Evolutionary conservation across 768 basidiomycete genomes (phyloP), one percentile per base, ranked within the genome.

Genomic region (Tulasnella sp.): DNA sequence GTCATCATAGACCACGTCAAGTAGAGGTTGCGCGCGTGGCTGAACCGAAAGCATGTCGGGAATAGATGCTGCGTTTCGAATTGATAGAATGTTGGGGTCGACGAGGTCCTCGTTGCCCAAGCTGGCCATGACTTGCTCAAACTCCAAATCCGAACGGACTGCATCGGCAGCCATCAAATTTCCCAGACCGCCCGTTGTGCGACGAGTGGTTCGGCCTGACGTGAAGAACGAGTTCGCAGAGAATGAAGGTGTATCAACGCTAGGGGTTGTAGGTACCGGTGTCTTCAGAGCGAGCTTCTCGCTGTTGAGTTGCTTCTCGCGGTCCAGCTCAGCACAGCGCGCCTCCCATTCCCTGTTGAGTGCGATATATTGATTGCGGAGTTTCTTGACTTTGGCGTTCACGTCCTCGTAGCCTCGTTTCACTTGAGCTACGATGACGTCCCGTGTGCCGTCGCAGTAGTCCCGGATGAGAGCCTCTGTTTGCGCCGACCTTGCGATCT

Each of bases 81-180:
- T 85, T 4, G 94, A 93, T n/a, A 97, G 89, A 78, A 93, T 89
- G 78, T 89, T 92, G 0, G 96, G 94, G 83, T 99, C 96, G n/a
- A 91, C 93, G 38, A 93, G 89, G 77, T 97, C 96, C 78, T 97
- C 94, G 79, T 91, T 92, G 34, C 94, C 95, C 52, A 97, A 85
- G 80, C 91, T 93, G n/a, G 94, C 94, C 76, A 99, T 92, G 81
- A 99, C 95, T 83, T 96, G 94, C 80, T 97, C 93, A 90, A 97
- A 96, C 85, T 98, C 97, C 76, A 97, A 87, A 83, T 98, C 96
- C 22, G 96, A 95, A 4, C 94, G 91, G 19, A 96, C 96, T 17
- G 93, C 91, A 82, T 97, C 96, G 36, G 72, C n/a, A n/a, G n/a
- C 77, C 31, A 78, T 31, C 29, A 74, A 38, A 34, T 93, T 93